Percentiles rank a stretch among this genome's conserved stretches.
Conservation (phyloP, 805 yeast species). For the Suhomyces sp. region DNA sequence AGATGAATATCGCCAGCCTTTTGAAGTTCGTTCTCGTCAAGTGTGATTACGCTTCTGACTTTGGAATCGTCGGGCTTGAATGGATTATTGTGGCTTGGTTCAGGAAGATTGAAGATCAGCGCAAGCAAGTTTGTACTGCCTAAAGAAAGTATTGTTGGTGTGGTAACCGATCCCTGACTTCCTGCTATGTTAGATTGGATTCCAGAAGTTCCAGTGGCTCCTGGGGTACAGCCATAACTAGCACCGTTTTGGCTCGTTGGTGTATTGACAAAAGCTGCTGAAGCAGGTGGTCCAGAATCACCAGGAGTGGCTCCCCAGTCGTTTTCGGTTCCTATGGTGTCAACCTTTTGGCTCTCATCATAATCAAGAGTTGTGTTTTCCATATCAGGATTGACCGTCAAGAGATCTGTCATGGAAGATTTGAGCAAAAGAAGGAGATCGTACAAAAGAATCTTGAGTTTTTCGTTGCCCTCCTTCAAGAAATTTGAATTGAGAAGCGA, state of each 20-base stretch:
- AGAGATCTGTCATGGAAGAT: conserved; percentile 27
- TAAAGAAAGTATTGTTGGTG: neutral
- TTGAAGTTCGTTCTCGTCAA: conserved; percentile 32
- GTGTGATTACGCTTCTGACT: conserved; percentile 19
- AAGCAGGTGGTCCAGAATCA: neutral
- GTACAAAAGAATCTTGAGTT: conserved; percentile 53
- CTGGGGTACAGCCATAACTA: neutral
- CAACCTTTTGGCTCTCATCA: conserved; percentile 1
- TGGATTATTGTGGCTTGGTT: conserved; percentile 23
- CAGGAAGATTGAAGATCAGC: conserved; percentile 29
- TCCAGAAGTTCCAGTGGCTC: neutral
- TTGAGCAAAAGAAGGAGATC: conserved; percentile 58
- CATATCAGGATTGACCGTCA: neutral
- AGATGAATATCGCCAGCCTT: conserved; percentile 31
- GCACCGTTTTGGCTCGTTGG: neutral
- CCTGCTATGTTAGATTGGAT: neutral
- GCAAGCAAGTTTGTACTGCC: conserved; percentile 3
- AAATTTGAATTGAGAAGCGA: conserved; percentile 43
- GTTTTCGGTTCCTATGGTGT: neutral
- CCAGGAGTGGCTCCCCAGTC: conserved; percentile 3
- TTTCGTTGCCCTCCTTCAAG: conserved; percentile 38
- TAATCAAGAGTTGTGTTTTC: neutral
- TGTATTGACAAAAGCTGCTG: neutral
- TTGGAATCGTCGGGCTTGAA: conserved; percentile 14
- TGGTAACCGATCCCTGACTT: neutral